These are phyloP conservation scores for Plasmopara viticola DNA, from an alignment of 352 stramenopile genomes.

Conservation along the genomic window DNA sequence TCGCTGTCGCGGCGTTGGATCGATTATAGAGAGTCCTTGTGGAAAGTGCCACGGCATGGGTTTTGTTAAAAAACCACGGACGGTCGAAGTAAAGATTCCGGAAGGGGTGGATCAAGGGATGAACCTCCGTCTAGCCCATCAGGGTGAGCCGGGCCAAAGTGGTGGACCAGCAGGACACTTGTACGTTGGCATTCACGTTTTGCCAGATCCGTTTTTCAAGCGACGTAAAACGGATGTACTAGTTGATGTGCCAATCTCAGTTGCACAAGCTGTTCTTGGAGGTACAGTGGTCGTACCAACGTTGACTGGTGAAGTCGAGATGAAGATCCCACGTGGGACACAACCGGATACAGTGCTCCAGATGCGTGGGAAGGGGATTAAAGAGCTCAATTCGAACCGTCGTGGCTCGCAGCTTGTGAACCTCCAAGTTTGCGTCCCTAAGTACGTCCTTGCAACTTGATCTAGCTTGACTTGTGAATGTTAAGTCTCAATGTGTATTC, in stretches of 20 bases:
- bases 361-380: slow-evolving; percentile 95
- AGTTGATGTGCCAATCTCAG: slow-evolving; percentile 90
- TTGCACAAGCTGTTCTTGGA: slow-evolving; percentile 91
- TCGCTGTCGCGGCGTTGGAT: slow-evolving; percentile 71
- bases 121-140: slow-evolving; percentile 90
- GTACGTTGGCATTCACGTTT: slow-evolving; percentile 92
- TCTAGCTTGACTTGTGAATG: not conserved
- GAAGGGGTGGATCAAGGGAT: slow-evolving; percentile 94
- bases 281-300: slow-evolving; percentile 94
- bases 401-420: slow-evolving; percentile 96
- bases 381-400: slow-evolving; percentile 88
- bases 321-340: slow-evolving; percentile 94
- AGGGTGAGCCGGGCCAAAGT: slow-evolving; percentile 83
- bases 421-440: slow-evolving; percentile 94
- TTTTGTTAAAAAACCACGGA: slow-evolving; percentile 85
- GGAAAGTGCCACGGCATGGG: slow-evolving; percentile 72
- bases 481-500: not conserved
- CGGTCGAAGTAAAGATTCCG: slow-evolving; percentile 92
- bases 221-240: slow-evolving; percentile 93
- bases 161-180: slow-evolving; percentile 90
- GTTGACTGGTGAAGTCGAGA: slow-evolving; percentile 95
- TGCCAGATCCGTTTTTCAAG: slow-evolving; percentile 94
- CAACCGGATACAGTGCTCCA: slow-evolving; percentile 95
- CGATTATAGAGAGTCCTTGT: slow-evolving; percentile 82
- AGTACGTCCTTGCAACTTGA: slow-evolving; percentile 40